Conservation (phyloP, 2,329 filamentous ascomycete species). For the Pseudomassariella vexata region DNA sequence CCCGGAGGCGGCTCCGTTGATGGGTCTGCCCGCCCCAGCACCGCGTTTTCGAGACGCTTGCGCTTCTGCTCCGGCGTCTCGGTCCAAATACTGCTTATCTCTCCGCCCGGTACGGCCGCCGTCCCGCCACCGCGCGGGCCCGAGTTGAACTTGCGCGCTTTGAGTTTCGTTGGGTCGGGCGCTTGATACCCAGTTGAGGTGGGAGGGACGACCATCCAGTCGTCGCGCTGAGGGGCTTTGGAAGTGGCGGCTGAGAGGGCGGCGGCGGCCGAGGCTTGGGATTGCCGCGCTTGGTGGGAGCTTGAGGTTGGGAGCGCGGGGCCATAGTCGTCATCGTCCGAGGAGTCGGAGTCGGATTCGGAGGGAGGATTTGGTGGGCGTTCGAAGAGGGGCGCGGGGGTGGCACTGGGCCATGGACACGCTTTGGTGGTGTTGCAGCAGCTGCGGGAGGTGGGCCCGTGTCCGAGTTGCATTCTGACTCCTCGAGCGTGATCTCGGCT, state of each 20-base stretch:
- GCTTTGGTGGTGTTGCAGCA: conserved; percentile 15
- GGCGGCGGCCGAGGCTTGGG: conserved; percentile 18
- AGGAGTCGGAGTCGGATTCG: conserved; percentile 25
- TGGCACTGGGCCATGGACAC: conserved; percentile 35
- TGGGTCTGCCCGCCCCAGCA: conserved; percentile 61
- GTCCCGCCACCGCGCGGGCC: conserved; percentile 33
- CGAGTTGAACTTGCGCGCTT: conserved; percentile 76
- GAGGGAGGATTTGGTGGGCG: conserved; percentile 22
- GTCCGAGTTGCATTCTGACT: conserved; percentile 10
- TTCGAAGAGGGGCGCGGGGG: conserved; percentile 35
- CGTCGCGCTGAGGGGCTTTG: conserved; percentile 62
- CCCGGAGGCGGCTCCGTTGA: conserved; percentile 42
- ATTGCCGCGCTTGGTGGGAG: conserved; percentile 20
- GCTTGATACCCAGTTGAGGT: conserved; percentile 46
- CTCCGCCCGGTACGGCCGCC: conserved; percentile 30
- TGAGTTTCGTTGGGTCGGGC: conserved; percentile 78
- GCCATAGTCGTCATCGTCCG: conserved; percentile 50
- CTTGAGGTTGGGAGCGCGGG: conserved; percentile 48
- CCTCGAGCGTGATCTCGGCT: conserved; percentile 16
- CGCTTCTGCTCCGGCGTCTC: conserved; percentile 88
- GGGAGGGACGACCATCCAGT: conserved; percentile 77
- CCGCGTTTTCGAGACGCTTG: conserved; percentile 71
- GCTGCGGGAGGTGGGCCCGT: conserved; percentile 12
- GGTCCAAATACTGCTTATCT: conserved; percentile 73
- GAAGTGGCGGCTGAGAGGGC: conserved; percentile 25